Evolutionary conservation across 2,329 filamentous ascomycete species (phyloP).

Genomic region (Teratosphaeria zuluensis): DNA sequence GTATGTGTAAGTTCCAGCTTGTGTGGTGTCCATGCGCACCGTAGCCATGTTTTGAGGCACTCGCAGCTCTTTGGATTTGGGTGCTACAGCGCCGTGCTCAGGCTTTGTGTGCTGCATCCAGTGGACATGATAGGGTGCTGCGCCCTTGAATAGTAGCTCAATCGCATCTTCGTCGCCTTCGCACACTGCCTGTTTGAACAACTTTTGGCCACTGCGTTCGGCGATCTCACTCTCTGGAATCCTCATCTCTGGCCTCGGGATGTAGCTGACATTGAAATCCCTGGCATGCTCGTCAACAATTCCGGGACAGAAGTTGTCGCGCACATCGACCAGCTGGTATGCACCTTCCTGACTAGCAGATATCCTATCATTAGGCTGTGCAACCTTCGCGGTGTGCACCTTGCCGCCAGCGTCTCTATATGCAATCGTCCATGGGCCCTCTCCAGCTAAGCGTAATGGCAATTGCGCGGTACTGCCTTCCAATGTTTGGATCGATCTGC

Average conservation of each 20-base stretch:
- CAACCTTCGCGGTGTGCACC: conserved; percentile 32
- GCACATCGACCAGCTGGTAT: conserved; percentile 71
- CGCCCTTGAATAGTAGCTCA: conserved; percentile 67
- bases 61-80: conserved; percentile 61
- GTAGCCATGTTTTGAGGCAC: conserved; percentile 66
- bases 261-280: conserved; percentile 74
- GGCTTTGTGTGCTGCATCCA: conserved; percentile 72
- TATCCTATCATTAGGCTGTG: conserved; percentile 23
- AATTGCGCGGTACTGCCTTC: conserved; percentile 65
- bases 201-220: conserved; percentile 42
- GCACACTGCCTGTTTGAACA: conserved; percentile 73
- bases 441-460: conserved; percentile 72
- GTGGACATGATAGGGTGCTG: conserved; percentile 70
- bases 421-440: conserved; percentile 70
- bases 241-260: conserved; percentile 61
- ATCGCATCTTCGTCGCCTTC: conserved; percentile 89
- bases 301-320: conserved; percentile 73
- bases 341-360: conserved; percentile 41
- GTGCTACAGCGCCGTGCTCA: conserved; percentile 52
- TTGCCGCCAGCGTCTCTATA: conserved; percentile 46
- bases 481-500: conserved; percentile 62
- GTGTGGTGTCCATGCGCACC: conserved; percentile 75
- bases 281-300: conserved; percentile 64
- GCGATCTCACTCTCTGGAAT: conserved; percentile 56
- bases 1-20: conserved; percentile 77